Percentiles rank a stretch among this genome's conserved stretches.
These are phyloP conservation scores for Paecilomyces dactylethromorphus DNA, from an alignment of 2,329 filamentous ascomycete species.

Conservation along the genomic window DNA sequence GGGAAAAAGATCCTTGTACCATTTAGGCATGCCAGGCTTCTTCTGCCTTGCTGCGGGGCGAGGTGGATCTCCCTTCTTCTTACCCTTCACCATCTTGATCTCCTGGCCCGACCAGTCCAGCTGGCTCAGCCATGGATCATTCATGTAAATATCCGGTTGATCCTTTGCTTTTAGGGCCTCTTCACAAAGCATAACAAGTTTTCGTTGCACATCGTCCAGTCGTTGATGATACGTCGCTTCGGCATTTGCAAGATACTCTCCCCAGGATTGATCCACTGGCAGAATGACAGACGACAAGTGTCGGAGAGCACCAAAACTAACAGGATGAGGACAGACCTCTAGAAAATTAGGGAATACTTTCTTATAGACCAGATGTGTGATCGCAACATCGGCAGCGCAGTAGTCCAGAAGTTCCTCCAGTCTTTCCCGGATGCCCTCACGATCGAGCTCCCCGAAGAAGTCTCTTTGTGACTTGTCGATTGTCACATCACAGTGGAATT, in stretches of 20 bases:
- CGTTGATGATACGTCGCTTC: conserved; percentile 77
- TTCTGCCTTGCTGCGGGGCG: conserved; percentile 78
- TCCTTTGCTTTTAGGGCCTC: conserved; percentile 70
- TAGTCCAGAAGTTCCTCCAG: conserved; percentile 84
- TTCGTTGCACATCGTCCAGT: conserved; percentile 68
- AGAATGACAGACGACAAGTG: conserved; percentile 92
- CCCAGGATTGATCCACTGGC: conserved; percentile 83
- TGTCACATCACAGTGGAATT: conserved; percentile 86
- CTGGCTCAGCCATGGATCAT: conserved; percentile 86
- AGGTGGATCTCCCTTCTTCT: conserved; percentile 75
- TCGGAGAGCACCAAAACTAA: conserved; percentile 89
- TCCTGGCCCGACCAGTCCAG: conserved; percentile 95
- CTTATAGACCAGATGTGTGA: conserved; percentile 91
- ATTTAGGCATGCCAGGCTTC: conserved; percentile 86
- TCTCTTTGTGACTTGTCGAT: conserved; percentile 87
- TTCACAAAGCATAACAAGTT: conserved; percentile 66
- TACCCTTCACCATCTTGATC: conserved; percentile 83
- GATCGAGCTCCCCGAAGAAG: conserved; percentile 76
- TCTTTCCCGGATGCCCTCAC: conserved; percentile 61
- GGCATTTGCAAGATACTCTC: conserved; percentile 73
- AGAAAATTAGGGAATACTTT: conserved; percentile 89
- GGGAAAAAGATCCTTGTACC: conserved; percentile 87
- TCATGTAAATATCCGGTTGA: conserved; percentile 60
- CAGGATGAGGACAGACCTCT: conserved; percentile 86
- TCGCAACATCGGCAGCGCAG: conserved; percentile 86